Evolutionary conservation across 202 grass and related monocot species (phyloP), one percentile per base, ranked within the genome.

Genomic region (Hordeum pubiflorum): DNA sequence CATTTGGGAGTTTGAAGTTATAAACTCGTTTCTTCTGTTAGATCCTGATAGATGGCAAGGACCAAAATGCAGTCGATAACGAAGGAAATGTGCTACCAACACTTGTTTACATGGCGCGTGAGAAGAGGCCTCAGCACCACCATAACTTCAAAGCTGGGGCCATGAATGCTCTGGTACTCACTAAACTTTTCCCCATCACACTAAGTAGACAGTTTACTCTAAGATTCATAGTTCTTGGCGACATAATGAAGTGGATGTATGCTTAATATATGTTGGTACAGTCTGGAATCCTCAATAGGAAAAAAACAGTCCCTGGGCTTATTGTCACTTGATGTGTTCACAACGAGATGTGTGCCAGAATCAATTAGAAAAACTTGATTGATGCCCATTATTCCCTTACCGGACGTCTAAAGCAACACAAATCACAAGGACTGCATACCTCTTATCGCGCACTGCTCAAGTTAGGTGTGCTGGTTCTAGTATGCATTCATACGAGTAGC

Each of bases 111-210:
- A 79, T 92, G 82, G 85, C 87, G 3, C 85, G 92, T 5, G 92
- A 95, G 82, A 95, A 95, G 89, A 92, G 87, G 71, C 87, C 87
- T 33, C 72, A 83, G 4, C 58, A 88, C 34, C 92, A 92, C 72
- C 92, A 95, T 13, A 89, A 95, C 79, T 95, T 92, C 75, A 95
- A 95, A 84, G 89, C 92, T 70, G 89, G 92, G 33, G 89, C 87
- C 36, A 90, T 95, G 89, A 95, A 95, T 13, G 54, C 93, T 61
- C 39, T 92, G 87, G 93, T 95, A 29, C 27, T 63, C 22, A 23
- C 21, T 34, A 43, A 58, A 50, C 31, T 24, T 80, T 29, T 22
- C 24, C 70, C 4, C 4, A 9, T 40, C 18, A 27, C 20, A 55
- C 59, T 20, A 79, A 74, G 54, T 44, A 69, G 29, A 44, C 0